Evolutionary conservation across 345 rosid genomes (phyloP).

Genomic region (Punica granatum): DNA sequence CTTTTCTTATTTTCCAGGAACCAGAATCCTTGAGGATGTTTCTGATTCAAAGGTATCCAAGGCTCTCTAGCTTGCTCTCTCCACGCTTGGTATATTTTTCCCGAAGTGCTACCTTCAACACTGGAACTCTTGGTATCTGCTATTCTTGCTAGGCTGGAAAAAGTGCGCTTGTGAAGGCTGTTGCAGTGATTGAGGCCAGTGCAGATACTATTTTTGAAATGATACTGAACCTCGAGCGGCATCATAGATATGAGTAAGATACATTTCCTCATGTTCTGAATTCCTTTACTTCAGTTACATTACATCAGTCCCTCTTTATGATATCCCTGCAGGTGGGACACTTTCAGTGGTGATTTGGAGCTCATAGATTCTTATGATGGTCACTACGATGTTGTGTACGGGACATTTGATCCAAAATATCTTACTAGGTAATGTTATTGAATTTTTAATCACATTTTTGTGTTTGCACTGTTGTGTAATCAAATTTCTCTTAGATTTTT

Average conservation of each 20-base stretch:
- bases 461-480: neutral
- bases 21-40: constrained; percentile 89
- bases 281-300: constrained; percentile 11
- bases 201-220: constrained; percentile 88
- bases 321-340: constrained; percentile 81
- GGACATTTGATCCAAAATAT: constrained; percentile 75
- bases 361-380: constrained; percentile 81
- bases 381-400: constrained; percentile 80
- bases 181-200: constrained; percentile 75
- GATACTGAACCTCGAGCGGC: constrained; percentile 60
- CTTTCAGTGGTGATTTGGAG: constrained; percentile 83
- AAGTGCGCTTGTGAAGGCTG: constrained; percentile 84
- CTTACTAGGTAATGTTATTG: constrained; percentile 56
- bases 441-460: neutral
- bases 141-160: constrained; percentile 44
- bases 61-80: neutral
- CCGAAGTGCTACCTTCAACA: neutral
- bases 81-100: neutral
- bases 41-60: constrained; percentile 65
- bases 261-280: constrained; percentile 10
- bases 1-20: constrained; percentile 50
- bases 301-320: constrained; percentile 20
- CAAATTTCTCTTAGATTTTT: neutral
- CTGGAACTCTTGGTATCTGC: neutral
- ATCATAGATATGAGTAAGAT: constrained; percentile 84